phyloP scores from a whole-genome alignment of 2,329 filamentous ascomycete genomes.

The Talaromyces atroroseus region DNA sequence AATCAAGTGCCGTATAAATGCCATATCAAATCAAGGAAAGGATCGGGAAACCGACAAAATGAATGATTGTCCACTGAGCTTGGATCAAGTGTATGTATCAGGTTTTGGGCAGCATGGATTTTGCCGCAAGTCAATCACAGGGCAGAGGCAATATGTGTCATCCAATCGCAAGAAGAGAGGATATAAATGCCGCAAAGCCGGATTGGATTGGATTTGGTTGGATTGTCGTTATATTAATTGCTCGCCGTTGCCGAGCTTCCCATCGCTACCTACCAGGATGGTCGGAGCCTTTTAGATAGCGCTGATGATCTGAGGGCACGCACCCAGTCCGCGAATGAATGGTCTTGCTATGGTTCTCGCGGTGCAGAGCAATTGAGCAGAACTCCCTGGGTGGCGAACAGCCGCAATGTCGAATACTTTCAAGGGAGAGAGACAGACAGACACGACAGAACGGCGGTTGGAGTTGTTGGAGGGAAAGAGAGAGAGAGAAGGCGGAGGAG shows the following conservation, averaged over 20 bases:
- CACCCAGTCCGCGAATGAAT: background rate
- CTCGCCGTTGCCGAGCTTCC: background rate
- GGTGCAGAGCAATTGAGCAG: background rate
- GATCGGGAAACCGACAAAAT: constrained; percentile 3
- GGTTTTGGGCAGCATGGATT: background rate
- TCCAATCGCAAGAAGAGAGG: background rate
- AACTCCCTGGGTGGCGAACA: background rate
- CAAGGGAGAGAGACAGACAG: background rate
- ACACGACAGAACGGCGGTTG: background rate
- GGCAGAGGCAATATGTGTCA: background rate
- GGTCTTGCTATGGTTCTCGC: background rate
- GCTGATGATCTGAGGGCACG: background rate
- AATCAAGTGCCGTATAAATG: background rate
- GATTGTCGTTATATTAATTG: background rate
- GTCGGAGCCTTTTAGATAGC: background rate
- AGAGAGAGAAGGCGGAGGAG: background rate
- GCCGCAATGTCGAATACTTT: background rate
- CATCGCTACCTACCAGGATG: background rate
- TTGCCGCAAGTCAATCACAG: background rate
- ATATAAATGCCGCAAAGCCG: background rate
- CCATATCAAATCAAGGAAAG: constrained; percentile 3
- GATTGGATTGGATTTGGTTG: background rate
- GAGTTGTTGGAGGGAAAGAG: background rate
- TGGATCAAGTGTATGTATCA: background rate
- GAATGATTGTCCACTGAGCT: background rate